Evolutionary conservation across 352 stramenopile species (phyloP).

Genomic region (Phytophthora aleatoria): DNA sequence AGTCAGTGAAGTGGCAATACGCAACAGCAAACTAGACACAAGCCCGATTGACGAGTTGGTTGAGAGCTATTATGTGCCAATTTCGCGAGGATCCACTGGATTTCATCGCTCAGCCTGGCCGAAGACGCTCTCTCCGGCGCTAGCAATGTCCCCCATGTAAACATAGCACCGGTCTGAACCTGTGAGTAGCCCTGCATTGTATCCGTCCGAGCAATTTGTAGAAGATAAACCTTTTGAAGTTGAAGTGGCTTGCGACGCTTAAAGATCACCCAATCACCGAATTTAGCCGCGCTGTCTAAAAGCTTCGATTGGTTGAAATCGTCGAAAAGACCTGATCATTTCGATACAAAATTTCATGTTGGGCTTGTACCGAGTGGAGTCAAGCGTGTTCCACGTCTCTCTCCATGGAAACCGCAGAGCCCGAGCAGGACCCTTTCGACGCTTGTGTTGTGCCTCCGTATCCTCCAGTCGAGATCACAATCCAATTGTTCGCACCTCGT

Average conservation of each 20-base stretch:
- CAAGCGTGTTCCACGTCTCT: conserved; percentile 1
- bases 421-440: conserved; percentile 3
- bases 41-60: conserved; percentile 4
- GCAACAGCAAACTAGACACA: conserved; percentile 11
- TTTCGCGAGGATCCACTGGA: conserved; percentile 10
- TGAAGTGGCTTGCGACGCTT: conserved; percentile 25
- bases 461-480: conserved; percentile 26
- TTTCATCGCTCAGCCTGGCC: conserved; percentile 10
- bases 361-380: not conserved
- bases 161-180: conserved; percentile 20
- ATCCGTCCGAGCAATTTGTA: conserved; percentile 23
- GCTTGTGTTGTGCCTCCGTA: conserved; percentile 5
- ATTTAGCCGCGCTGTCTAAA: conserved; percentile 13
- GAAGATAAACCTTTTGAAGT: conserved; percentile 20
- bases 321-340: conserved; percentile 2
- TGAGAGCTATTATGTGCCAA: not conserved
- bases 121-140: conserved; percentile 1
- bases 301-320: conserved; percentile 5
- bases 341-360: not conserved
- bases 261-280: conserved; percentile 27
- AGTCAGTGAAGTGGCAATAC: not conserved
- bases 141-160: not conserved
- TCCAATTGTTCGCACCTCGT: conserved; percentile 21
- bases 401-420: conserved; percentile 3
- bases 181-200: conserved; percentile 21